Conservation (phyloP, 495 filamentous ascomycete genomes). For the Aspergillus nidulans region DNA sequence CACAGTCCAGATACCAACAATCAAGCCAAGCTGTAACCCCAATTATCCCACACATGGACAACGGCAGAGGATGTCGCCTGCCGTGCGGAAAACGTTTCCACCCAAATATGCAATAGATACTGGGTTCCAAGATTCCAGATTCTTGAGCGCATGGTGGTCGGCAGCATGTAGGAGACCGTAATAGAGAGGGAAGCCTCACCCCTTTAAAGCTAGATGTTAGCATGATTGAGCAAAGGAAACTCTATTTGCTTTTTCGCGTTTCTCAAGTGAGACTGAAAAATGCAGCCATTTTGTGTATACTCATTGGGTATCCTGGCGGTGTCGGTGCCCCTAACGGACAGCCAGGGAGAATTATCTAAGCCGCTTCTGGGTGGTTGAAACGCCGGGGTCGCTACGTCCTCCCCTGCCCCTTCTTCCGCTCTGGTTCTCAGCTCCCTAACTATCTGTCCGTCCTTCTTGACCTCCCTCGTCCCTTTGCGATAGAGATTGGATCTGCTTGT, state of each 20-base stretch:
- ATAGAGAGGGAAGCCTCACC: too few relatives aligned
- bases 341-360: slow-evolving; percentile 24
- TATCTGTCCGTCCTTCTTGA: slow-evolving; percentile 2
- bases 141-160: background rate
- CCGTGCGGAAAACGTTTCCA: background rate
- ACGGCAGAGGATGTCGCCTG: background rate
- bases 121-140: background rate
- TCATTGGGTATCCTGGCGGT: slow-evolving; percentile 6
- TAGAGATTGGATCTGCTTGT: slow-evolving; percentile 7
- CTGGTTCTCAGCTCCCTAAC: slow-evolving; percentile 5
- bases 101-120: background rate
- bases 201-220: too few relatives aligned
- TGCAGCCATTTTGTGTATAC: background rate
- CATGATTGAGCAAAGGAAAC: background rate
- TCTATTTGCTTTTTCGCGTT: background rate
- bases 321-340: slow-evolving; percentile 9
- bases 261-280: slow-evolving; percentile 1
- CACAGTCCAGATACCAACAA: background rate
- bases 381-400: slow-evolving; percentile 18
- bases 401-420: slow-evolving; percentile 1
- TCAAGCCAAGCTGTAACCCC: background rate
- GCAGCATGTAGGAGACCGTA: too few relatives aligned
- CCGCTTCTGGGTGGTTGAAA: slow-evolving; percentile 19
- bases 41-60: background rate
- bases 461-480: background rate